Percentiles rank a stretch among this genome's conserved stretches.
Evolutionary conservation across 192 early-diverging fungal species (phyloP).

Genomic region (Gonapodya sp.): DNA sequence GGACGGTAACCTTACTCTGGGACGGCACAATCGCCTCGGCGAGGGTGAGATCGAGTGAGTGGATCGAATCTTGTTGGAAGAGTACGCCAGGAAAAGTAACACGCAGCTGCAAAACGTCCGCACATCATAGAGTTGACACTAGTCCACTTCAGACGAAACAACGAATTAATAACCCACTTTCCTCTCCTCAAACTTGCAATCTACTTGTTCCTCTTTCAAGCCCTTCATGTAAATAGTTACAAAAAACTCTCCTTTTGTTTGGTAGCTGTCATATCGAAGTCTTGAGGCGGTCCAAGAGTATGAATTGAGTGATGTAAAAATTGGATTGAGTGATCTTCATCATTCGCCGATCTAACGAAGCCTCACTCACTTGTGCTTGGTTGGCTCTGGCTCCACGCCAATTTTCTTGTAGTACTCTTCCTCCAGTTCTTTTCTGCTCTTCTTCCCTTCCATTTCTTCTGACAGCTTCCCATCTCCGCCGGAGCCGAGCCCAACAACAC

Average conservation of each 20-base stretch:
- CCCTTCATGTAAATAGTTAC: not conserved
- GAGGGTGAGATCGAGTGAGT: not conserved
- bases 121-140: not conserved
- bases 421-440: not conserved
- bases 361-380: conserved; percentile 2
- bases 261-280: not conserved
- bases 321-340: no score
- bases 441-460: not conserved
- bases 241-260: not conserved
- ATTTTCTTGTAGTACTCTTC: not conserved
- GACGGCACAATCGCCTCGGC: not conserved
- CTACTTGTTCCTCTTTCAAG: not conserved
- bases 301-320: no score
- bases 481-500: not conserved
- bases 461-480: not conserved
- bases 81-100: not conserved
- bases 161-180: not conserved
- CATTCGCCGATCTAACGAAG: not conserved
- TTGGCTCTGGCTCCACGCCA: not conserved
- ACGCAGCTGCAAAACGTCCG: not conserved
- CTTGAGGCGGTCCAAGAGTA: not conserved
- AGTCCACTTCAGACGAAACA: not conserved
- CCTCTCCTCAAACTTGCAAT: not conserved
- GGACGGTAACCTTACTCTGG: not conserved
- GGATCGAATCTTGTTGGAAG: not conserved